A percentile compares a stretch with the other conserved stretches of the same genome.
These are phyloP conservation scores for Chytriomyces confervae DNA, from an alignment of 192 early-diverging fungal species.

Conservation along the genomic window DNA sequence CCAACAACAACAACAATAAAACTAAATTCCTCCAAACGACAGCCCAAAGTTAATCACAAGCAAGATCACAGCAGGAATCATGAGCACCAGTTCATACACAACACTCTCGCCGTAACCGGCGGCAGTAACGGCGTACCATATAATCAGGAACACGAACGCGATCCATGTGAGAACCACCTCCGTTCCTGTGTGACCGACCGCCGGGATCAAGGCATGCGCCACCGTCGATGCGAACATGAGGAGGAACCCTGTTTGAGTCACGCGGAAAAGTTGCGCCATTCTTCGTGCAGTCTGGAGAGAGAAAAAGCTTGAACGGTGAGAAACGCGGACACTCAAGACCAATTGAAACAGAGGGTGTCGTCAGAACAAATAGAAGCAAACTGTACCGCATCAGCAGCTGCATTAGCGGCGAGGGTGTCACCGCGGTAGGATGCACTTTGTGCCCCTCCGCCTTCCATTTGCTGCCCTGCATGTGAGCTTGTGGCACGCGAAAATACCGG, in stretches of 20 bases:
- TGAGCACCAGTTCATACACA: background rate
- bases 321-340: background rate
- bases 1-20: too few relatives aligned
- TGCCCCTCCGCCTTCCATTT: background rate
- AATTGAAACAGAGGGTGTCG: background rate
- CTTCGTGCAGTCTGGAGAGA: background rate
- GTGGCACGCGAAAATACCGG: background rate
- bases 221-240: background rate
- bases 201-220: background rate
- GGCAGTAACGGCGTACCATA: background rate
- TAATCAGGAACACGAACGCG: background rate
- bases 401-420: background rate
- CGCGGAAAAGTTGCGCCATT: background rate
- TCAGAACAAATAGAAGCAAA: background rate
- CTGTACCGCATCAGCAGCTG: background rate
- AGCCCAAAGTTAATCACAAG: background rate
- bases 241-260: background rate
- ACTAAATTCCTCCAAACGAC: too few relatives aligned
- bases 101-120: background rate
- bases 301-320: background rate
- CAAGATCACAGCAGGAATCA: background rate
- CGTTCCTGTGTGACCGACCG: background rate
- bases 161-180: background rate
- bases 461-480: background rate
- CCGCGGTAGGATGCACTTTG: background rate